phyloP scores from a whole-genome alignment of 352 stramenopile genomes.

The Globisporangium iwayamae region DNA sequence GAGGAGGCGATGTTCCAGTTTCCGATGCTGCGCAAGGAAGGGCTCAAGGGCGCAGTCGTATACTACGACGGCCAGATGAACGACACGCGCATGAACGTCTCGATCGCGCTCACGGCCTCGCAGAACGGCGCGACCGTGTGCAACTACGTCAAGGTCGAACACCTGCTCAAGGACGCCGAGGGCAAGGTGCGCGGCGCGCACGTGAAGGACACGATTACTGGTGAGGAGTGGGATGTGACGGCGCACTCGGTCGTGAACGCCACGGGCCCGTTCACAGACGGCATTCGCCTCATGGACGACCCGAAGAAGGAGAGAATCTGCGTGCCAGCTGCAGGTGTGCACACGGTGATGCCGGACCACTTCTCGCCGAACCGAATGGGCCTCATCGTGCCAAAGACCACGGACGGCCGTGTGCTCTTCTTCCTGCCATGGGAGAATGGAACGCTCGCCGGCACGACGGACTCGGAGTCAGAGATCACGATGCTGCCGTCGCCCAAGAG shows the following conservation, averaged over 20 bases:
- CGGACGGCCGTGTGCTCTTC: slow-evolving; percentile 92
- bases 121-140: slow-evolving; percentile 89
- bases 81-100: slow-evolving; percentile 94
- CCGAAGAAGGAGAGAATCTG: slow-evolving; percentile 88
- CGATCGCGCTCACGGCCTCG: slow-evolving; percentile 92
- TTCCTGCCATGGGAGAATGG: slow-evolving; percentile 96
- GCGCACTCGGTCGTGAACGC: slow-evolving; percentile 92
- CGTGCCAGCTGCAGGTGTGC: slow-evolving; percentile 91
- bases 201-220: slow-evolving; percentile 88
- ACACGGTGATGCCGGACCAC: slow-evolving; percentile 94
- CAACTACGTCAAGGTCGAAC: slow-evolving; percentile 91
- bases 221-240: slow-evolving; percentile 87
- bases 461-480: slow-evolving; percentile 92
- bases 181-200: slow-evolving; percentile 84
- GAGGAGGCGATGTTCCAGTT: slow-evolving; percentile 93
- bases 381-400: slow-evolving; percentile 95
- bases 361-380: slow-evolving; percentile 94
- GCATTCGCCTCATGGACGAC: slow-evolving; percentile 91
- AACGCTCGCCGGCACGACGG: slow-evolving; percentile 92
- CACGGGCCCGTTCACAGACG: slow-evolving; percentile 92
- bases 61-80: slow-evolving; percentile 94
- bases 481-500: slow-evolving; percentile 92
- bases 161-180: slow-evolving; percentile 83
- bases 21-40: slow-evolving; percentile 90
- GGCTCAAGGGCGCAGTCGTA: slow-evolving; percentile 90